A percentile compares a stretch with the other conserved stretches of the same genome.
Evolutionary conservation across 371 early-diverging fungal species (phyloP).

Genomic region (Mucor piriformis): DNA sequence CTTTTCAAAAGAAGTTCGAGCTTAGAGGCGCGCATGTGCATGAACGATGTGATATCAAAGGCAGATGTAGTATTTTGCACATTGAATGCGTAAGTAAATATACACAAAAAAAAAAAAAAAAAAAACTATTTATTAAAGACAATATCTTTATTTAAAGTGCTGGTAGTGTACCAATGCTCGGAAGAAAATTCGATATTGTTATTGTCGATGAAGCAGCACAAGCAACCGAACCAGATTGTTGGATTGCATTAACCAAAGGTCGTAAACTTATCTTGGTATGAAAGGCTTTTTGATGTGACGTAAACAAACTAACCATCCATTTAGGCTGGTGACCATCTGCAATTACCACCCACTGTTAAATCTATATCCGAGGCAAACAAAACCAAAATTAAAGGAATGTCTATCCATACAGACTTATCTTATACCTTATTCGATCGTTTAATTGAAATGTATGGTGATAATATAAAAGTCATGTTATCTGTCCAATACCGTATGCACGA

Average conservation of each 20-base stretch:
- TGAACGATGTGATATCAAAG: neutral
- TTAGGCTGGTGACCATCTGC: slow-evolving; percentile 92
- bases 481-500: slow-evolving; percentile 90
- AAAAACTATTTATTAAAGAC: neutral
- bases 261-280: slow-evolving; percentile 74
- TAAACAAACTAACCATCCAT: no score
- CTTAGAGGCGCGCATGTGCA: no score
- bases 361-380: slow-evolving; percentile 23
- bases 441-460: slow-evolving; percentile 54
- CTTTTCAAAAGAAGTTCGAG: no score
- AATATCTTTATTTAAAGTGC: slow-evolving; percentile 25
- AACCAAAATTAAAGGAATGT: slow-evolving; percentile 9
- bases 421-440: slow-evolving; percentile 73
- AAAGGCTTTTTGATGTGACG: no score
- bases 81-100: slow-evolving; percentile 55
- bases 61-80: slow-evolving; percentile 66
- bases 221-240: slow-evolving; percentile 85
- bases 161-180: slow-evolving; percentile 51
- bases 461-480: slow-evolving; percentile 65
- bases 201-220: slow-evolving; percentile 95
- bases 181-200: slow-evolving; percentile 81
- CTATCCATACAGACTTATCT: slow-evolving; percentile 27
- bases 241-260: slow-evolving; percentile 82
- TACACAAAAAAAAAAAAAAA: neutral
- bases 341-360: slow-evolving; percentile 84